A percentile compares a stretch with the other conserved stretches of the same genome.
phyloP scores from a whole-genome alignment of 2,329 filamentous ascomycete species.

The Neonectria neomacrospora region DNA sequence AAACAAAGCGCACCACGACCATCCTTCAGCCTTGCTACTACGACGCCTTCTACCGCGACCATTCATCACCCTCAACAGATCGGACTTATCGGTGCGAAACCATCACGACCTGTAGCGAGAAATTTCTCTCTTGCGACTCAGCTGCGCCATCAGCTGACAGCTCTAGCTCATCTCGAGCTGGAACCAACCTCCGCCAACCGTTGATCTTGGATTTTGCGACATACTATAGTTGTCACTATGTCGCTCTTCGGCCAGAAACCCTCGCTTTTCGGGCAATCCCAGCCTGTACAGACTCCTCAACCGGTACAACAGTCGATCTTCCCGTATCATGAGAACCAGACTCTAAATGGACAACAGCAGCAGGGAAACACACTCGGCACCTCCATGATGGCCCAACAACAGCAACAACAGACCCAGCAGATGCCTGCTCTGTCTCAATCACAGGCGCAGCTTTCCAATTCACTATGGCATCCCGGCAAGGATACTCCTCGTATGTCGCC shows the following conservation, averaged over 20 bases:
- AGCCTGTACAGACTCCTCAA: conserved; percentile 48
- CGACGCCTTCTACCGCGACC: background rate
- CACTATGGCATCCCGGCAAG: conserved; percentile 64
- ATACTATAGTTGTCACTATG: conserved; percentile 40
- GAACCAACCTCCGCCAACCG: conserved; percentile 21
- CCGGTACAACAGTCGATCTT: conserved; percentile 39
- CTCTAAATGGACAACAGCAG: conserved; percentile 50
- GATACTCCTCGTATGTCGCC: conserved; percentile 58
- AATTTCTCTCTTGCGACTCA: background rate
- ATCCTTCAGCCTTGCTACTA: conserved; percentile 34
- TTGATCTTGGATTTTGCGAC: conserved; percentile 26
- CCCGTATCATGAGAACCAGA: conserved; percentile 21
- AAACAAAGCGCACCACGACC: conserved; percentile 37
- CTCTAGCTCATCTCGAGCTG: conserved; percentile 26
- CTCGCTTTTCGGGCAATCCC: conserved; percentile 53
- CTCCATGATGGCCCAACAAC: conserved; percentile 50
- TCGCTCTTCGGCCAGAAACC: conserved; percentile 56
- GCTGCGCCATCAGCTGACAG: conserved; percentile 21
- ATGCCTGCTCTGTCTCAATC: conserved; percentile 57
- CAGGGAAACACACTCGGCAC: conserved; percentile 47
- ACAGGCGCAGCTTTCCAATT: conserved; percentile 60
- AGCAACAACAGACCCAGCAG: conserved; percentile 56
- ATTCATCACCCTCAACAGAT: conserved; percentile 3
- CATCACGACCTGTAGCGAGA: background rate
- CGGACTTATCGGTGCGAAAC: background rate